Evolutionary conservation across 2,329 filamentous ascomycete genomes (phyloP), one percentile per base, ranked within the genome.

Genomic region (Penicillium sp.): DNA sequence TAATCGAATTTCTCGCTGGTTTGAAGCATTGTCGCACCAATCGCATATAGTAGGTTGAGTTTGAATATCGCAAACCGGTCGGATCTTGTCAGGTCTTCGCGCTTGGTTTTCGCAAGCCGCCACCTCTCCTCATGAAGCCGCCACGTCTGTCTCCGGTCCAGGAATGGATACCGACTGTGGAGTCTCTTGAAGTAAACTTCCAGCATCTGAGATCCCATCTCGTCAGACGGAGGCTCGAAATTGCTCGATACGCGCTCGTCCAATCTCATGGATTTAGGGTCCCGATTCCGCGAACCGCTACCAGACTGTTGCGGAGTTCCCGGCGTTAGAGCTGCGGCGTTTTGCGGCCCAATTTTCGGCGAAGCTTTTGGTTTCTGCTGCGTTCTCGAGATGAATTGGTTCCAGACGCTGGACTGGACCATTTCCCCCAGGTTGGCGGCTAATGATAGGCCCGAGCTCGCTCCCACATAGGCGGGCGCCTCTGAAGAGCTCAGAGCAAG

Each of bases 331-430:
- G 23, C 28, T 10, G 31, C 11, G 14, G 30, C 10, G 4, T 10
- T 37, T 39, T 45, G 36, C 46, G 50, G 17, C 31, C 41, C 28
- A 49, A 41, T 33, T 33, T 45, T 25, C 43, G 47, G 16, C 53
- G 57, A n/a, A 4, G 33, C 25, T 5, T 25, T 47, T 23, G 45
- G 47, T 13, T 46, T 48, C 4, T 37, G 42, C 20, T 55, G 49
- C 36, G 56, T 56, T 10, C 52, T 53, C 2, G 58, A 55, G 11
- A 76, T 56, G 2, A 72, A 69, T 45, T 76, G 75, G 33, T 75
- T 75, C 74, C 73, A 76, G 1, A 76, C 72, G 13, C 73, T 76
- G 0, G 72, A 71, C 48, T 76, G 73, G 7, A 76, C 73, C 71
- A 77, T 76, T 35, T 75, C 71, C 15, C 73, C 72, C 6, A 77